These are phyloP conservation scores for Termitomyces sp. DNA, from an alignment of 768 basidiomycete genomes.

Conservation along the genomic window DNA sequence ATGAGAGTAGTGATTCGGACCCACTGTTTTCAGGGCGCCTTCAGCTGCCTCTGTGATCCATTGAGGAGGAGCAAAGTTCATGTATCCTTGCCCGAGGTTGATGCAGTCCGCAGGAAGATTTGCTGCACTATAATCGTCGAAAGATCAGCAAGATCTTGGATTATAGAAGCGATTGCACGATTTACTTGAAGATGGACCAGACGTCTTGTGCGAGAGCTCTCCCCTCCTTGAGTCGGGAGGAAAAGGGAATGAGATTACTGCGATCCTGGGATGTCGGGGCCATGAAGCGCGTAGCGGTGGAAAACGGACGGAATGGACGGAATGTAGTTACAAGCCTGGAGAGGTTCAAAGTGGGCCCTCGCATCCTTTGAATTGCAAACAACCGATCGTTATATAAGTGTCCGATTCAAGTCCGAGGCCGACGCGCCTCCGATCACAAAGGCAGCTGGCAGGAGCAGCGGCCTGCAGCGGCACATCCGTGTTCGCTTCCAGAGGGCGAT, in stretches of 20 bases:
- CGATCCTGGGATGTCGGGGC: conserved; percentile 27
- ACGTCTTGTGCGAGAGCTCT: conserved; percentile 81
- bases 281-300: conserved; percentile 15
- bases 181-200: conserved; percentile 88
- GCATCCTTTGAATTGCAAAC: neutral
- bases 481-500: too few relatives aligned
- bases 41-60: conserved; percentile 78
- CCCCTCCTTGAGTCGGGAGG: conserved; percentile 70
- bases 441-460: neutral
- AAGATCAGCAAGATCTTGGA: conserved; percentile 5
- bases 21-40: conserved; percentile 57
- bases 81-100: conserved; percentile 94
- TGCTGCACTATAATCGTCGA: conserved; percentile 51
- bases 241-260: conserved; percentile 58
- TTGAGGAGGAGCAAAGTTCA: conserved; percentile 85
- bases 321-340: conserved; percentile 5
- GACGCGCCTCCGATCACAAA: conserved; percentile 8
- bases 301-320: conserved; percentile 11
- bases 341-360: neutral
- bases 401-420: conserved; percentile 11
- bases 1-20: conserved; percentile 85
- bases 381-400: neutral
- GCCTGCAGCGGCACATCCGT: too few relatives aligned
- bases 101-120: conserved; percentile 91
- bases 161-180: conserved; percentile 8